Conservation (phyloP, 2,329 filamentous ascomycete genomes). For the Cytospora schulzeri region DNA sequence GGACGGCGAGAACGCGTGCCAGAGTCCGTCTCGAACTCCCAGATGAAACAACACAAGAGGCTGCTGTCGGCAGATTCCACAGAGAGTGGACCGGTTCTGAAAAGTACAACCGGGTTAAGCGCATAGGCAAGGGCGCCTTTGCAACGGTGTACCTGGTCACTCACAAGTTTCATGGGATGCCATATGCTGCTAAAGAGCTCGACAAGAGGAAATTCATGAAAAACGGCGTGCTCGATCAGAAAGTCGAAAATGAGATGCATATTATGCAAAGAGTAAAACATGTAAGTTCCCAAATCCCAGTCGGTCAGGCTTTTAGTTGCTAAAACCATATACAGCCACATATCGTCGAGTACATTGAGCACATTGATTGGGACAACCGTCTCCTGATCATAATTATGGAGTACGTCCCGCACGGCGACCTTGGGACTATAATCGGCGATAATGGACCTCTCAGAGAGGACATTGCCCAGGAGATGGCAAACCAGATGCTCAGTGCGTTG, state of each 20-base stretch:
- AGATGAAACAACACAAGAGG: conserved; percentile 38
- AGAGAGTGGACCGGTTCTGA: conserved; percentile 81
- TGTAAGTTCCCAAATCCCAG: conserved; percentile 53
- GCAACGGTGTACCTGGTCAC: conserved; percentile 91
- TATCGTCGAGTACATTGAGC: conserved; percentile 89
- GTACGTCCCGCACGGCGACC: conserved; percentile 78
- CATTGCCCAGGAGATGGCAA: conserved; percentile 70
- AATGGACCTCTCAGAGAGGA: conserved; percentile 66
- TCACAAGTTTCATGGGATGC: conserved; percentile 77
- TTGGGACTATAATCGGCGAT: conserved; percentile 71
- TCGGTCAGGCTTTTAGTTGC: conserved; percentile 12
- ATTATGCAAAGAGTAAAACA: conserved; percentile 89
- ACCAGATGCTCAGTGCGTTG: conserved; percentile 78
- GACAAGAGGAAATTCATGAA: conserved; percentile 94
- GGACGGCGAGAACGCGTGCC: conserved; percentile 3
- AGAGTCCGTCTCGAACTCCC: conserved; percentile 7
- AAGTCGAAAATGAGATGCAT: conserved; percentile 94
- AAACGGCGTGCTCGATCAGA: conserved; percentile 84
- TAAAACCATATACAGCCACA: conserved; percentile 62
- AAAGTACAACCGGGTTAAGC: conserved; percentile 79
- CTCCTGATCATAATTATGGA: conserved; percentile 99
- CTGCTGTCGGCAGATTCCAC: conserved; percentile 43
- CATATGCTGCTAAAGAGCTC: conserved; percentile 91
- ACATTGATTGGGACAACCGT: conserved; percentile 77
- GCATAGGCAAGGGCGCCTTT: conserved; percentile 92